Base-by-base conservation (phyloP, 805 yeast genomes). In the Saccharomycopsis fodiens region DNA sequence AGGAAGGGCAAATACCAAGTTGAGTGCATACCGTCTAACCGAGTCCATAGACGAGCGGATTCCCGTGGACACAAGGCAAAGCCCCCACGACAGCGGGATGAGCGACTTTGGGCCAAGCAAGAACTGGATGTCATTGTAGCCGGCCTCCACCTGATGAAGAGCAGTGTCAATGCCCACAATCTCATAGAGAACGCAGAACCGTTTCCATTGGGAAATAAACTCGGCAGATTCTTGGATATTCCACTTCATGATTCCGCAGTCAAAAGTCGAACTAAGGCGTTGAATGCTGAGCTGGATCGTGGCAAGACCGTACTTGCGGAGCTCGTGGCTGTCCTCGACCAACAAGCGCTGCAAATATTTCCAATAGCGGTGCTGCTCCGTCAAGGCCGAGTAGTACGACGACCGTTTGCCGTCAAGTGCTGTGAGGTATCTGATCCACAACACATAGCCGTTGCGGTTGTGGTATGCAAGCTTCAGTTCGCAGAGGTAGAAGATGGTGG, bases 101-200 rank as follows among this genome's bases (percentile, higher is more conserved):
- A 63, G 53, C 0, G 85, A 74, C 1, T 76, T 58, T 3, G 49
- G 52, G 31, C 41, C 32, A n/a, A 47, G 34, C 10, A 50, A 32
- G 10, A 10, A 22, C 31, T 43, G 46, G 37, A 88, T 74, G 54
- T 85, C 95, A 5, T 64, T 63, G 1, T 73, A 62, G 0, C 93
- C 91, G 10, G 86, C 95, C 54, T 80, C 79, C 0, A 89, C 78
- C 61, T 89, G 96, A 55, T 89, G 88, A 55, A 85, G 63, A 0
- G 96, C 84, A 0, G 96, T 78, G 59, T 88, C 96, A 34, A 88
- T 72, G 1, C 87, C 93, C 22, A 85, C 64, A 39, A 88, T 83
- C 57, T 88, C 96, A 55, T 76, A 82, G 12, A 88, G 62, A 0
- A 95, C 85, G 22, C 78, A 68, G 55, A 70, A 88, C 48, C 85